phyloP scores from a whole-genome alignment of 192 early-diverging fungal species.

The Coemansia sp. region DNA sequence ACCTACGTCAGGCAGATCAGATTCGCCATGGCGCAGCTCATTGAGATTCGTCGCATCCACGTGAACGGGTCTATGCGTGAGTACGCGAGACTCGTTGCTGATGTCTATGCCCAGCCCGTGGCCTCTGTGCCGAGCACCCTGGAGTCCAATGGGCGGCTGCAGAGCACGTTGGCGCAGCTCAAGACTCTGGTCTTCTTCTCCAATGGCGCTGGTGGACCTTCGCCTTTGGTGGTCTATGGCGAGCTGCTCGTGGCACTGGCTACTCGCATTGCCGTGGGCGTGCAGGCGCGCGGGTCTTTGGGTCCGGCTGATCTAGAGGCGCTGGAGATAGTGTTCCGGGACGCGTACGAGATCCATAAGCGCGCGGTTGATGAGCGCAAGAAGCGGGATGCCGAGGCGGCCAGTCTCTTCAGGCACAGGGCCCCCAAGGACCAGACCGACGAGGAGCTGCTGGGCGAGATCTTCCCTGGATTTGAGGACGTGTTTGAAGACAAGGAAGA shows the following conservation, averaged over 20 bases:
- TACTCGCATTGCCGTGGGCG: constrained; percentile 15
- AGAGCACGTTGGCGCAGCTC: constrained; percentile 15
- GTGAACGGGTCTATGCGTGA: neutral
- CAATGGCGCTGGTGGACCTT: neutral
- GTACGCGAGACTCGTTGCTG: constrained; percentile 6
- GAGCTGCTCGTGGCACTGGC: constrained; percentile 26
- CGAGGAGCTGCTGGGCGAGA: constrained; percentile 66
- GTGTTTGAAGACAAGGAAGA: constrained; percentile 53
- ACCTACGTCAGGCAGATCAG: constrained; percentile 16
- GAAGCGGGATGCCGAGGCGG: constrained; percentile 33
- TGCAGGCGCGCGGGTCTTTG: constrained; percentile 37
- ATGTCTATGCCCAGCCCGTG: constrained; percentile 34
- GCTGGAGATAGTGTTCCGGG: constrained; percentile 25
- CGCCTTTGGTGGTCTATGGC: constrained; percentile 28
- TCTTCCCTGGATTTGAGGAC: constrained; percentile 84
- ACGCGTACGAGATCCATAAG: constrained; percentile 38
- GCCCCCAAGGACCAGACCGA: constrained; percentile 59
- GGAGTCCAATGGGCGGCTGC: constrained; percentile 5
- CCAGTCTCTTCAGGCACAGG: constrained; percentile 33
- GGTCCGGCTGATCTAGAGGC: constrained; percentile 23
- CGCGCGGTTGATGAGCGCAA: constrained; percentile 34
- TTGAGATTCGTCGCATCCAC: constrained; percentile 15
- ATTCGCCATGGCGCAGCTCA: constrained; percentile 18
- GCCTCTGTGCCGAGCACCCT: neutral
- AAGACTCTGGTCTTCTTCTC: constrained; percentile 35